Conservation (phyloP, 2,329 filamentous ascomycete genomes). For the Fusarium cicatricum region DNA sequence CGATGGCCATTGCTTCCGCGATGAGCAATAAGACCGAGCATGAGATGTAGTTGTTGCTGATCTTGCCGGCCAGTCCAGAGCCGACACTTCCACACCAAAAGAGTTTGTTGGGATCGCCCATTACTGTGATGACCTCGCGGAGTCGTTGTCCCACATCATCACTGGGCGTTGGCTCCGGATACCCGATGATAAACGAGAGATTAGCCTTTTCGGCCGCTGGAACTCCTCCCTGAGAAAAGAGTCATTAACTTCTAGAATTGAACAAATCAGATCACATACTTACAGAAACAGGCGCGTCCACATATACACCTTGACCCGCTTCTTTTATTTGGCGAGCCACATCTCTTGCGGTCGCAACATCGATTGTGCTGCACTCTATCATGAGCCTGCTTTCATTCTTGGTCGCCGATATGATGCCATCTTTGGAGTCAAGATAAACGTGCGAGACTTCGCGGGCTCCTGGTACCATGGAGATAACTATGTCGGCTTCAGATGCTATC, state of each 20-base stretch:
- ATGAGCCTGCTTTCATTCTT: background rate
- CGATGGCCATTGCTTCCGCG: constrained; percentile 18
- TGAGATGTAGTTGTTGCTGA: constrained; percentile 20
- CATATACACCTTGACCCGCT: background rate
- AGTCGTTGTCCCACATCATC: background rate
- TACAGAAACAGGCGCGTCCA: constrained; percentile 11
- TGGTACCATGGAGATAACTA: constrained; percentile 10
- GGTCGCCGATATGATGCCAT: constrained; percentile 6
- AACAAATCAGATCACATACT: background rate
- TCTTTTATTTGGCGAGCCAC: background rate
- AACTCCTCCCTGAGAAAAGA: background rate
- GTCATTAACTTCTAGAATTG: too few species aligned
- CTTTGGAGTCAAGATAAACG: constrained; percentile 3
- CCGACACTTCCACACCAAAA: constrained; percentile 14
- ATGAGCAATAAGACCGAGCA: background rate
- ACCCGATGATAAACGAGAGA: constrained; percentile 9
- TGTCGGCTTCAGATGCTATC: background rate
- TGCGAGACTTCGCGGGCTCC: background rate
- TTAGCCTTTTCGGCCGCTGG: background rate
- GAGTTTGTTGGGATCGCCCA: constrained; percentile 8
- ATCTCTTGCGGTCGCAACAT: constrained; percentile 1
- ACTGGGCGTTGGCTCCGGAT: background rate
- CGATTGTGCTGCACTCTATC: constrained; percentile 18
- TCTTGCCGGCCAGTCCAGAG: constrained; percentile 11
- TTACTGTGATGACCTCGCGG: background rate